phyloP scores from a whole-genome alignment of 2,329 filamentous ascomycete species.

The Laburnicola sp. region DNA sequence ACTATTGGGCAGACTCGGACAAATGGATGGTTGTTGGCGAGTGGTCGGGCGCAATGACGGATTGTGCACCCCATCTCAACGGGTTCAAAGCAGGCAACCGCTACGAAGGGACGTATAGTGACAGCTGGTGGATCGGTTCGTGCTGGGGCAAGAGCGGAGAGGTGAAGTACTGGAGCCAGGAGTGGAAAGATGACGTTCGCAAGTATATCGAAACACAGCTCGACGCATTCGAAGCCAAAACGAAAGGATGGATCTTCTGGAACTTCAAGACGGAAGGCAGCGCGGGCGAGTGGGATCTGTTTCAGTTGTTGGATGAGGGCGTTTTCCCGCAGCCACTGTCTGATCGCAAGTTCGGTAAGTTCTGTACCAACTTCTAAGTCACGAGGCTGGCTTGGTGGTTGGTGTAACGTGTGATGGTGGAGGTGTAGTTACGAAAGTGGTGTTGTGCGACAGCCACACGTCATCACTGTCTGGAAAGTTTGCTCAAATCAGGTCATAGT shows the following conservation, averaged over 20 bases:
- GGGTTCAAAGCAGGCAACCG: constrained; percentile 57
- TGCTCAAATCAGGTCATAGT: neutral
- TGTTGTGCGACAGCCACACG: neutral
- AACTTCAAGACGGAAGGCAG: constrained; percentile 59
- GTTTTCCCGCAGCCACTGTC: constrained; percentile 52
- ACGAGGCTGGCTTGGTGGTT: neutral
- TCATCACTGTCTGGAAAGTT: too few relatives aligned
- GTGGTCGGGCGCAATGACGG: constrained; percentile 68
- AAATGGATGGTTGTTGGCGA: constrained; percentile 69
- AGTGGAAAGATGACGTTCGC: constrained; percentile 51
- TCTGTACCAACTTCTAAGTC: constrained; percentile 26
- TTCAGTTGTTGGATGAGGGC: constrained; percentile 53
- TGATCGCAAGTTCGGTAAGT: constrained; percentile 34
- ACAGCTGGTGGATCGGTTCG: constrained; percentile 54
- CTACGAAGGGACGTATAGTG: constrained; percentile 59
- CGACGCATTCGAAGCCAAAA: constrained; percentile 55
- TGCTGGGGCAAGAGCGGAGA: constrained; percentile 57
- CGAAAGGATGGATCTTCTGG: constrained; percentile 61
- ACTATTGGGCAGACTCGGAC: constrained; percentile 55
- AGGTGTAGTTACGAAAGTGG: neutral
- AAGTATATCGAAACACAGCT: constrained; percentile 60
- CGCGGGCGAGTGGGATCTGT: constrained; percentile 58
- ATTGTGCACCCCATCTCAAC: constrained; percentile 56
- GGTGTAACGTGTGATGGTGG: neutral
- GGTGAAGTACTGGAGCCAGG: constrained; percentile 53